phyloP scores from a whole-genome alignment of 78 protist species.

The Cavenderia fasciculata region DNA sequence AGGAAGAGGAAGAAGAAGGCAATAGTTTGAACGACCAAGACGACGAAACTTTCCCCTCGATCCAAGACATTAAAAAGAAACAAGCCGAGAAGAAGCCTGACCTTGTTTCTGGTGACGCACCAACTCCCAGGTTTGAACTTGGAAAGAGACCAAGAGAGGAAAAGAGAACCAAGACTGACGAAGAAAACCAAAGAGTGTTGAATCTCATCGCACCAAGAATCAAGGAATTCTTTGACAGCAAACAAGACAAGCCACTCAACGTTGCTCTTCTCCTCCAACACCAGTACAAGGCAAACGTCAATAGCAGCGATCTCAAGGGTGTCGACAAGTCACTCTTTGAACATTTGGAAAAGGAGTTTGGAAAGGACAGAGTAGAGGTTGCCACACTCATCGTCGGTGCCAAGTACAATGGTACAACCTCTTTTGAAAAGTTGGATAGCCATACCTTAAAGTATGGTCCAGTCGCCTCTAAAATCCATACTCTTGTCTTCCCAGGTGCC shows the following conservation, averaged over 20 bases:
- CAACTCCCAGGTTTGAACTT: too few relatives aligned
- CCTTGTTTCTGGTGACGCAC: too few relatives aligned
- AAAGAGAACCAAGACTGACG: background rate
- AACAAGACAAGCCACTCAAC: background rate
- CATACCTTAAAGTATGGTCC: background rate
- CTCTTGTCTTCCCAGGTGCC: background rate
- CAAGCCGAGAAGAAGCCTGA: too few relatives aligned
- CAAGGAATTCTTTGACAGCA: too few relatives aligned
- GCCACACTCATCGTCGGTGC: background rate
- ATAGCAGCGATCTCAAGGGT: slow-evolving; percentile 2
- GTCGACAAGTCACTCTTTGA: background rate
- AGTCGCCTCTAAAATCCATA: background rate
- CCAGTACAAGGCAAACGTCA: background rate
- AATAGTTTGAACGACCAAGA: background rate
- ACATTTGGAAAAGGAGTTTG: background rate
- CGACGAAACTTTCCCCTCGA: background rate
- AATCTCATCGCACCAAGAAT: too few relatives aligned
- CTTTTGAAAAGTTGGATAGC: background rate
- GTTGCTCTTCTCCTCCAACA: background rate
- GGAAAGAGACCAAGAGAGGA: too few relatives aligned
- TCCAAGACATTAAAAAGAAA: background rate
- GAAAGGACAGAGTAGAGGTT: background rate
- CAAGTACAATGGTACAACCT: background rate
- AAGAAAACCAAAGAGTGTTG: background rate
- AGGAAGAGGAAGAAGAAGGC: background rate